phyloP scores from a whole-genome alignment of 2,329 filamentous ascomycete genomes.

The Teratosphaeria gauchensis region DNA sequence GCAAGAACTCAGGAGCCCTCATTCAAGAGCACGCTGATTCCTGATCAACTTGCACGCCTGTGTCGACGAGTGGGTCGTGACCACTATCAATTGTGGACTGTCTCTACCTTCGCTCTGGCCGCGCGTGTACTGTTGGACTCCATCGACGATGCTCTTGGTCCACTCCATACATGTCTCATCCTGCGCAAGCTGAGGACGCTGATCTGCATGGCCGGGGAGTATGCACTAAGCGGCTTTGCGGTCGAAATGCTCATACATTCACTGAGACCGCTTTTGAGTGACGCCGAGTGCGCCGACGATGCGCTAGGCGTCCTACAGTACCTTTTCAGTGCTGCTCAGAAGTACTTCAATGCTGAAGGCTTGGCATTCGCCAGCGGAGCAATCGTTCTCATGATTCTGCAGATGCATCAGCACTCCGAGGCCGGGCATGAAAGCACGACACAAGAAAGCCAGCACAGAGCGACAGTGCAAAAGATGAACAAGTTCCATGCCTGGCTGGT shows the following conservation, averaged over 20 bases:
- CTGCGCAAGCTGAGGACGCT: constrained; percentile 78
- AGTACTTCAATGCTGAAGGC: constrained; percentile 49
- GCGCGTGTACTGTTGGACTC: constrained; percentile 70
- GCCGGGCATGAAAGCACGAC: constrained; percentile 46
- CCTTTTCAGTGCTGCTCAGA: constrained; percentile 58
- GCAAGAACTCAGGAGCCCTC: constrained; percentile 77
- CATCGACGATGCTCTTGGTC: constrained; percentile 73
- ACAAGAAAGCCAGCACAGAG: constrained; percentile 71
- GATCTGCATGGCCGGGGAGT: constrained; percentile 63
- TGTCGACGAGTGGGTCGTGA: constrained; percentile 62
- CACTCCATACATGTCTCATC: constrained; percentile 76
- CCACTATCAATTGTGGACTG: constrained; percentile 29
- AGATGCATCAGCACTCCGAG: constrained; percentile 48
- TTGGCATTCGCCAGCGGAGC: constrained; percentile 76
- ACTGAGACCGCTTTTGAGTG: constrained; percentile 65
- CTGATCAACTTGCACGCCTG: constrained; percentile 67
- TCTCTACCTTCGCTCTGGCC: constrained; percentile 21
- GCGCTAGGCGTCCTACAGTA: constrained; percentile 79
- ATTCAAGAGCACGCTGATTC: constrained; percentile 69
- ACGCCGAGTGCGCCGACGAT: constrained; percentile 84
- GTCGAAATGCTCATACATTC: constrained; percentile 83
- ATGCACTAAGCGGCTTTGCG: constrained; percentile 69
- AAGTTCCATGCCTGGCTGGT: constrained; percentile 72
- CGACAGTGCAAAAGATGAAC: constrained; percentile 65
- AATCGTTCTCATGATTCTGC: constrained; percentile 67